Conservation (phyloP, 768 basidiomycete species). For the Mycena polygramma region DNA sequence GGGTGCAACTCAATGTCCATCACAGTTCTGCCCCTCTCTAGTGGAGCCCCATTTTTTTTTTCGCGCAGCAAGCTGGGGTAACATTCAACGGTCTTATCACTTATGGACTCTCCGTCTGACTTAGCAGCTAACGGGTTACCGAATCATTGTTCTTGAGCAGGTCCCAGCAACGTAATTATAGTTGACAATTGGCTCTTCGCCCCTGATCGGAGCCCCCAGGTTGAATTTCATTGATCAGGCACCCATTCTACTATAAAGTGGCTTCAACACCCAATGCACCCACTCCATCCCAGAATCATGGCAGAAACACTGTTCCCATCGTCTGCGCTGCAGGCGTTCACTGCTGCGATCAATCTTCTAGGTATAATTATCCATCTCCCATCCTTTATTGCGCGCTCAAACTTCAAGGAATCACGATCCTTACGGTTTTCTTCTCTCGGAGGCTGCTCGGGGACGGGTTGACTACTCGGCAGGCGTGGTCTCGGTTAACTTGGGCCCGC, state of each 20-base stretch:
- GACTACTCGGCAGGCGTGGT: background rate
- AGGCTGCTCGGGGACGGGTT: constrained; percentile 11
- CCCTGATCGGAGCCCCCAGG: background rate
- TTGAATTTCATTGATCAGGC: background rate
- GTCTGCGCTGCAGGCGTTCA: constrained; percentile 4
- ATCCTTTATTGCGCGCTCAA: background rate
- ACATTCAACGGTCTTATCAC: no score
- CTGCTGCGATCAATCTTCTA: constrained; percentile 7
- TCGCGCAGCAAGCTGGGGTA: no score
- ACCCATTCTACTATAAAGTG: background rate
- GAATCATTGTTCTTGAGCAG: no score
- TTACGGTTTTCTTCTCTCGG: constrained; percentile 28
- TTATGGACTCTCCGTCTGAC: no score
- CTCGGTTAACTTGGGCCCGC: constrained; percentile 53
- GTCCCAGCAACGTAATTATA: no score
- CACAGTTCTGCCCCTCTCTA: no score
- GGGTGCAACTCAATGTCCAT: no score
- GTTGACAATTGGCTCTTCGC: no score
- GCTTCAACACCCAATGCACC: background rate
- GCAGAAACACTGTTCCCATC: constrained; percentile 10
- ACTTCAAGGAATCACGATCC: constrained; percentile 29
- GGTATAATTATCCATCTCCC: background rate
- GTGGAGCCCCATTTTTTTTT: no score
- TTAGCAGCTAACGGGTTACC: no score
- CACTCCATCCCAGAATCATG: background rate